phyloP scores from a whole-genome alignment of 2,329 filamentous ascomycete genomes.

The Byssothecium circinans region DNA sequence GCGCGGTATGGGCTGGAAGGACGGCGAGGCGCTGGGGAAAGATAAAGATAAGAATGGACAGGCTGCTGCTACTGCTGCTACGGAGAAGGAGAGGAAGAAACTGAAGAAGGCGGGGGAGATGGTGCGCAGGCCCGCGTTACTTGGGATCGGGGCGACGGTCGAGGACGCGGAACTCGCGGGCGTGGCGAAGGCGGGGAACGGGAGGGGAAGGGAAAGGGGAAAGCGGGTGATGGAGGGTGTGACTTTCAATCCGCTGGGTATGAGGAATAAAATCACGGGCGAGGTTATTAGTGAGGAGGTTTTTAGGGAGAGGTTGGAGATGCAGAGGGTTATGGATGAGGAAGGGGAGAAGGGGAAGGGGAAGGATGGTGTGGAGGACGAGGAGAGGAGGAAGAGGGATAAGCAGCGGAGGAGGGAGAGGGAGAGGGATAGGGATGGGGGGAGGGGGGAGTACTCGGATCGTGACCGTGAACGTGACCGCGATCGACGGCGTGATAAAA shows the following conservation, averaged over 20 bases:
- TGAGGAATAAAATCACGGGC: slow-evolving; percentile 64
- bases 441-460: slow-evolving; percentile 12
- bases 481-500: neutral
- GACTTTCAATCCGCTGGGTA: slow-evolving; percentile 63
- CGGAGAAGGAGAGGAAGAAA: too few species aligned
- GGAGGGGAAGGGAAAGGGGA: slow-evolving; percentile 42
- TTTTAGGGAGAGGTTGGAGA: slow-evolving; percentile 55
- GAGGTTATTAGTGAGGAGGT: slow-evolving; percentile 66
- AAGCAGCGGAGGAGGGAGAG: slow-evolving; percentile 19
- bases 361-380: slow-evolving; percentile 25
- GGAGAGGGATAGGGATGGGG: slow-evolving; percentile 25
- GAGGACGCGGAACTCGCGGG: slow-evolving; percentile 71
- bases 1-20: slow-evolving; percentile 94
- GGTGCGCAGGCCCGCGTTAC: slow-evolving; percentile 73
- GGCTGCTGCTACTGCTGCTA: too few species aligned
- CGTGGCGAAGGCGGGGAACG: slow-evolving; percentile 57
- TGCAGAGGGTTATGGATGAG: slow-evolving; percentile 49
- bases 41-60: slow-evolving; percentile 31
- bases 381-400: slow-evolving; percentile 21
- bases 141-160: slow-evolving; percentile 88
- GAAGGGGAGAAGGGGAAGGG: slow-evolving; percentile 18
- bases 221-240: slow-evolving; percentile 34
- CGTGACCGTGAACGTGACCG: slow-evolving; percentile 8
- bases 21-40: slow-evolving; percentile 61
- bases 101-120: slow-evolving; percentile 61